A percentile compares a stretch with the other conserved stretches of the same genome.
These are phyloP conservation scores for Neonectria sp. DNA, from an alignment of 2,329 filamentous ascomycete genomes.

Conservation along the genomic window DNA sequence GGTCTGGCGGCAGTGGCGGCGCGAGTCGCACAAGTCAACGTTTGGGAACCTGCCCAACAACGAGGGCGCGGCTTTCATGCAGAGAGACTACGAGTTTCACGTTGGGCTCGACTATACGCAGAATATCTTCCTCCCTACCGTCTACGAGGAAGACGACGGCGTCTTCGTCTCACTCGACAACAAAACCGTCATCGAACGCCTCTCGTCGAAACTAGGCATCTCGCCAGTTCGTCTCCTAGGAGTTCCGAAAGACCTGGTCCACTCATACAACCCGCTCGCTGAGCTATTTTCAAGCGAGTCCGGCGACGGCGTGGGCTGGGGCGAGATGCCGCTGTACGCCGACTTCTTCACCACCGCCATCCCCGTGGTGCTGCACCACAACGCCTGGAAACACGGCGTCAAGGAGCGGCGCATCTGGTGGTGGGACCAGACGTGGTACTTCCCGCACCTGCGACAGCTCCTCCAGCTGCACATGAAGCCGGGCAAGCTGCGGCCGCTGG, in stretches of 20 bases:
- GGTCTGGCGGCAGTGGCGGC: conserved; percentile 52
- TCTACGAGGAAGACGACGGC: conserved; percentile 14
- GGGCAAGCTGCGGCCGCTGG: conserved; percentile 7
- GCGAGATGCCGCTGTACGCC: conserved; percentile 29
- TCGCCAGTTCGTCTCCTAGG: conserved; percentile 36
- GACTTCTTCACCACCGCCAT: conserved; percentile 31
- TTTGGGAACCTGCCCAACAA: not conserved
- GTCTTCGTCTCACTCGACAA: conserved; percentile 33
- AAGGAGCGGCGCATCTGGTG: conserved; percentile 24
- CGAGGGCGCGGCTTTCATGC: conserved; percentile 14
- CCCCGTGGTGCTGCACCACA: conserved; percentile 31
- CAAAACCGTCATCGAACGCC: conserved; percentile 30
- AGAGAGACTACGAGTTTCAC: conserved; percentile 43
- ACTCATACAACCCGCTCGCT: conserved; percentile 27
- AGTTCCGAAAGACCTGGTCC: conserved; percentile 38
- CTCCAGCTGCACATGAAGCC: conserved; percentile 10
- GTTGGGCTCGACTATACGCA: conserved; percentile 49
- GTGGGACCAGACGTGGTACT: conserved; percentile 32
- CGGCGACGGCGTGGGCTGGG: conserved; percentile 23
- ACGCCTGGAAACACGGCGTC: conserved; percentile 18
- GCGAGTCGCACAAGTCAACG: not conserved
- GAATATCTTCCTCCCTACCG: conserved; percentile 30
- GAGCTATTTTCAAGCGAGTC: not conserved
- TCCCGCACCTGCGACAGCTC: conserved; percentile 3
- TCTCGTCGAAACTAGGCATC: conserved; percentile 36